A percentile compares a stretch with the other conserved stretches of the same genome.
Evolutionary conservation across 768 basidiomycete species (phyloP).

Genomic region (Pisolithus tinctorius): DNA sequence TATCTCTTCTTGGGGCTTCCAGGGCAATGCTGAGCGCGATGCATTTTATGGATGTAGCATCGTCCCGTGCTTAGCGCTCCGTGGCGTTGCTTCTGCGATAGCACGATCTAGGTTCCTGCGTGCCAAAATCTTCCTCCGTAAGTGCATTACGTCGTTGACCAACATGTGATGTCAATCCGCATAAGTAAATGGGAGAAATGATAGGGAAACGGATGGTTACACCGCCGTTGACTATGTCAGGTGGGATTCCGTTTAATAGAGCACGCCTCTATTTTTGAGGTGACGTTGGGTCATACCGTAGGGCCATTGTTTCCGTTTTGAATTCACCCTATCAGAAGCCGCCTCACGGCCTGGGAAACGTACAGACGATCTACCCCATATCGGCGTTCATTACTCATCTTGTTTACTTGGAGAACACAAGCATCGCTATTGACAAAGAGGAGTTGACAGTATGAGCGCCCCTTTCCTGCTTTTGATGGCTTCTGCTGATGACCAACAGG

Average conservation of each 20-base stretch:
- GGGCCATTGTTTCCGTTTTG: conserved; percentile 64
- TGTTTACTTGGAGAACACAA: conserved; percentile 62
- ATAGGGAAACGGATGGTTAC: conserved; percentile 86
- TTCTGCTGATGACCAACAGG: conserved; percentile 27
- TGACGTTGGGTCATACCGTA: conserved; percentile 29
- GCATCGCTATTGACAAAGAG: conserved; percentile 54
- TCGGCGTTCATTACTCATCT: conserved; percentile 85
- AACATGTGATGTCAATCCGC: conserved; percentile 4
- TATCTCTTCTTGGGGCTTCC: not conserved
- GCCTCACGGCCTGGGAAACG: conserved; percentile 52
- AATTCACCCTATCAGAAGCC: conserved; percentile 49
- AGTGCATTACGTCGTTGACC: conserved; percentile 22
- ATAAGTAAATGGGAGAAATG: conserved; percentile 80
- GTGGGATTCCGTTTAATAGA: conserved; percentile 32
- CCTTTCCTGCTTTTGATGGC: not conserved
- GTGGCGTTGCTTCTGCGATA: conserved; percentile 72
- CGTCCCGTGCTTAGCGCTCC: conserved; percentile 85
- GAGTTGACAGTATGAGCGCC: conserved; percentile 49
- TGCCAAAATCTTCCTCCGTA: conserved; percentile 82
- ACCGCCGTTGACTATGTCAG: conserved; percentile 77
- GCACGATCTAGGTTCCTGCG: conserved; percentile 64
- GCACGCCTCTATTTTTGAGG: not conserved
- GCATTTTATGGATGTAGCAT: conserved; percentile 40
- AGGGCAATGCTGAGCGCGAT: conserved; percentile 4
- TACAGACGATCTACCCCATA: conserved; percentile 57